Evolutionary conservation across 2,329 filamentous ascomycete genomes (phyloP).

Genomic region (Fusarium sp.): DNA sequence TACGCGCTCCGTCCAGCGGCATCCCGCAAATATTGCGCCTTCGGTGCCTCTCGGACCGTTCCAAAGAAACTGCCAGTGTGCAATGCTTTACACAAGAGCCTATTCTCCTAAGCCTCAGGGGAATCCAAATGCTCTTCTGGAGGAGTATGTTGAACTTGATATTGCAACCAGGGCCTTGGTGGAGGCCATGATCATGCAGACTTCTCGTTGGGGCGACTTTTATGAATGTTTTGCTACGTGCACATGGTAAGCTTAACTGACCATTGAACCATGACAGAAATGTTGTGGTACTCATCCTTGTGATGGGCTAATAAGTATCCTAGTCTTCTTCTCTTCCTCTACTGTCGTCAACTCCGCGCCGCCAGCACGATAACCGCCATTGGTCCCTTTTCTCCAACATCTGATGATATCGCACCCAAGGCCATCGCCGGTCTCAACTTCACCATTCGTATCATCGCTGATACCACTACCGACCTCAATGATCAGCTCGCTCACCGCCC

Average conservation of each 20-base stretch:
- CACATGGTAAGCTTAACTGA: slow-evolving; percentile 46
- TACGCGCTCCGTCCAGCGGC: slow-evolving; percentile 41
- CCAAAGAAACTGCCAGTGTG: slow-evolving; percentile 51
- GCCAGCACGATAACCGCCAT: slow-evolving; percentile 39
- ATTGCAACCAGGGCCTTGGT: slow-evolving; percentile 48
- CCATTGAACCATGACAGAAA: not conserved
- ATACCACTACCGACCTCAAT: slow-evolving; percentile 51
- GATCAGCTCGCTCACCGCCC: slow-evolving; percentile 48
- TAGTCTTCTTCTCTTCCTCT: slow-evolving; percentile 51
- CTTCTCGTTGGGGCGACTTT: slow-evolving; percentile 50
- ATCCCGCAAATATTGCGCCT: slow-evolving; percentile 45
- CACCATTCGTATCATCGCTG: slow-evolving; percentile 51
- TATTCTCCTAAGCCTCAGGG: slow-evolving; percentile 39
- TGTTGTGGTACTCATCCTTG: not conserved
- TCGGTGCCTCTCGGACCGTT: slow-evolving; percentile 50
- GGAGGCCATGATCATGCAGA: slow-evolving; percentile 50
- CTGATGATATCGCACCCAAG: slow-evolving; percentile 48
- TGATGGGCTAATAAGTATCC: slow-evolving; percentile 3
- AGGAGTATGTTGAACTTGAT: slow-evolving; percentile 50
- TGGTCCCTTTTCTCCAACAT: slow-evolving; percentile 30
- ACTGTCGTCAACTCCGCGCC: slow-evolving; percentile 49
- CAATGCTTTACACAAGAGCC: slow-evolving; percentile 50
- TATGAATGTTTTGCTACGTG: slow-evolving; percentile 52
- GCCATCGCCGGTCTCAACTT: slow-evolving; percentile 53
- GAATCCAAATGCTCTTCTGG: slow-evolving; percentile 35